Base-by-base conservation (phyloP, 352 stramenopile genomes). In the Pythium rhizo-oryzae region DNA sequence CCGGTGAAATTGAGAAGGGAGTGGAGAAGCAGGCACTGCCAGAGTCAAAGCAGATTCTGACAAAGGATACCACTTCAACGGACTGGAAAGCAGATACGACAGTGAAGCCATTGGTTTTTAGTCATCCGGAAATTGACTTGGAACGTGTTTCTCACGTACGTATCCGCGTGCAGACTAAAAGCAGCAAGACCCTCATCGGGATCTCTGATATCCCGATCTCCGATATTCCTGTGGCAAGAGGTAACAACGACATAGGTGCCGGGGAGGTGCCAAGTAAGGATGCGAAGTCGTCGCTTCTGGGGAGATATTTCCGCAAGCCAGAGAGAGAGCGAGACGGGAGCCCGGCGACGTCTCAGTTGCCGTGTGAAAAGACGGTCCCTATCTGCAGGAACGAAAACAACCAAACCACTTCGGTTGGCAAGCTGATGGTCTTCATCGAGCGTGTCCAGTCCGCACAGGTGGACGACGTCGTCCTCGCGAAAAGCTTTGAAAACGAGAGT, bases 401-500 rank as follows among this genome's bases (percentile, higher is more conserved):
- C 8, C 49, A 65, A n/a, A 6, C 54, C 13, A 53, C 52, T 24
- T 68, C 88, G 1, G 78, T 90, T 11, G 83, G 83, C 12, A 91
- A 85, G 53, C 84, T 91, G 53, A 78, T 56, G 4, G 61, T 91
- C 8, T 50, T 60, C 4, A 50, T 90, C 0, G 58, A 77, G 35
- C 74, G 79, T 2, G 59, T 68, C 0, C 64, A 80, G 50, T 63
- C 41, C 0, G 69, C 77, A 3, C 15, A 44, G 13, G 50, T 51
- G 1, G 65, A 60, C 15, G 57, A 71, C 41, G 11, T 58, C 19
- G 80, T 91, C 0, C 65, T 84, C 5, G 74, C 76, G 6, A 82
- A 75, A 49, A 55, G 71, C 1, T 69, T 84, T 7, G 39, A 69
- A 11, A 61, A 57, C 2, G 74, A 79, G 23, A 52, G 72, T 15